Evolutionary conservation across 495 filamentous ascomycete genomes (phyloP).

Genomic region (Hypoxylon subgilvum): DNA sequence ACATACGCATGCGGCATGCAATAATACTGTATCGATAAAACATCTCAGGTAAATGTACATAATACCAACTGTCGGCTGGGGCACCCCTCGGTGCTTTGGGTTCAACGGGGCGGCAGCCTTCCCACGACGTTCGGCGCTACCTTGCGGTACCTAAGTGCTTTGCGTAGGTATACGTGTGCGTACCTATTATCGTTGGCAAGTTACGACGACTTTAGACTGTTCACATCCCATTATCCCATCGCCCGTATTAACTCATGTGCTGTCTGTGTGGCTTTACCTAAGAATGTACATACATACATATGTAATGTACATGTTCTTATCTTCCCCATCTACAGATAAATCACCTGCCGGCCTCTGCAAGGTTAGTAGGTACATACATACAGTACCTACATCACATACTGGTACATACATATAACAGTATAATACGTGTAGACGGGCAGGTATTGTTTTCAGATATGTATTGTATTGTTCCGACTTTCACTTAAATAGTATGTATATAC

Average conservation of each 20-base stretch:
- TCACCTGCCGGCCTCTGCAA: constrained; percentile 21
- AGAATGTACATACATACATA: constrained; percentile 11
- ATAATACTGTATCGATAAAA: constrained; percentile 37
- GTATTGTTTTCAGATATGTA: too few relatives aligned
- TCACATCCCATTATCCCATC: too few relatives aligned
- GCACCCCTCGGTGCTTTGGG: constrained; percentile 27
- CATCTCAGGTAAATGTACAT: too few relatives aligned
- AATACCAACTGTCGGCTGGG: neutral
- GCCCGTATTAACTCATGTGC: too few relatives aligned
- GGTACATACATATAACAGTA: too few relatives aligned
- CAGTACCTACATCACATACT: too few relatives aligned
- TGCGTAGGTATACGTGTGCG: neutral
- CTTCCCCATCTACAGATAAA: constrained; percentile 10
- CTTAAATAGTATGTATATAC: neutral
- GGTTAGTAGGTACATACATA: neutral
- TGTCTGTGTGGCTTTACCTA: too few relatives aligned
- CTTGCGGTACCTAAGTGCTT: constrained; percentile 5
- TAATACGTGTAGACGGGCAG: too few relatives aligned
- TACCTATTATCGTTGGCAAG: neutral
- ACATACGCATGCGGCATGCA: neutral
- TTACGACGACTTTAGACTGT: constrained; percentile 7
- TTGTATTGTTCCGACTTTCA: too few relatives aligned
- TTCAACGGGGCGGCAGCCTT: constrained; percentile 18
- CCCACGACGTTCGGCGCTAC: constrained; percentile 22
- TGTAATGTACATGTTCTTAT: neutral